Evolutionary conservation across 2,329 filamentous ascomycete species (phyloP), one percentile per base, ranked within the genome.

Genomic region (Dactylella cylindrospora): DNA sequence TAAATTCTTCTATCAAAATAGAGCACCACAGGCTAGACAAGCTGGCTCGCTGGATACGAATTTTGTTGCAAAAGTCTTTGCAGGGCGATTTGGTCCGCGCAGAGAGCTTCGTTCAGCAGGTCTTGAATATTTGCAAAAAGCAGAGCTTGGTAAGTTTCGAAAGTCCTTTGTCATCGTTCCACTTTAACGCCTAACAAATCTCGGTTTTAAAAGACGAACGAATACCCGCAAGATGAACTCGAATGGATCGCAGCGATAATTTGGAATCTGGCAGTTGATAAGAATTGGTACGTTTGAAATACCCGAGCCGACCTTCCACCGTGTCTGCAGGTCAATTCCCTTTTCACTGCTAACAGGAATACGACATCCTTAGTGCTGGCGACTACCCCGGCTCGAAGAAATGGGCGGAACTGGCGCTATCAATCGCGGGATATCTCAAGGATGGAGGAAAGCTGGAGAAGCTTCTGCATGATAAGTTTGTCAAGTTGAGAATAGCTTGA

Each of bases 151-250:
- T 52, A 40, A 35, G 44, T 51, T 8, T n/a, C 25, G 19, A 31
- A 8, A 8, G 13, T 13, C 28, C 28, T 13, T 31, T 13, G 28
- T 8, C 13, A 31, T 31, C 28, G 28, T 13, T n/a, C 28, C 9
- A 13, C 13, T 9, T 31, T 25, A 43, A 26, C 25, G 5, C 19
- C 19, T 25, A 7, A 49, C 28, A 13, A 19, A 20, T 72, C 69
- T n/a, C 66, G 74, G 17, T 70, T 54, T 33, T 8, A 29, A 36
- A 8, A 29, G 50, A 25, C 38, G 33, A 40, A 70, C 1, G 70
- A 73, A 0, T 88, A 88, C 69, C 86, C 87, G 0, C 68, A 74
- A 0, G 77, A 80, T 2, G 88, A 93, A 69, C 73, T 90, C 1
- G 84, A 89, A 68, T 93, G 86, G 84, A 78, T 93, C n/a, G 81